phyloP scores from a whole-genome alignment of 805 yeast genomes.

The Torulaspora maleeae region DNA sequence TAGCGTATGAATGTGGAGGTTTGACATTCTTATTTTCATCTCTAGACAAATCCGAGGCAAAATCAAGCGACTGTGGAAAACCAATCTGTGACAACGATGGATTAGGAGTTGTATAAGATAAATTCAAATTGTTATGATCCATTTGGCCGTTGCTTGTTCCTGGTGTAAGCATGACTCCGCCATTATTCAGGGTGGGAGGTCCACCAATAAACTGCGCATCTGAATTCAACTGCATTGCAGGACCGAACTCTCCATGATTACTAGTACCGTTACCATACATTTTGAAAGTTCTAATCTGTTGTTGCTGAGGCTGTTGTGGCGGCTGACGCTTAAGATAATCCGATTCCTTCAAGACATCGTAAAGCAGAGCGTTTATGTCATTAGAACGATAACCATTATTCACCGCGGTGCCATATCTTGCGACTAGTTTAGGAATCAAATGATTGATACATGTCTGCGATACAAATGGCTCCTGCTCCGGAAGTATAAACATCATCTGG shows the following conservation, averaged over 20 bases:
- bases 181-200: not conserved
- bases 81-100: slow-evolving; percentile 10
- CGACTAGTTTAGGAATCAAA: slow-evolving; percentile 33
- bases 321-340: slow-evolving; percentile 17
- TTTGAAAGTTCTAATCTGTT: slow-evolving; percentile 29
- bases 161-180: slow-evolving; percentile 6
- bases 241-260: slow-evolving; percentile 2
- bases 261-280: slow-evolving; percentile 26
- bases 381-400: slow-evolving; percentile 21
- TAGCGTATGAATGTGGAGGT: slow-evolving; percentile 96
- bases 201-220: slow-evolving; percentile 8
- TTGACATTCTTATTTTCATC: slow-evolving; percentile 87
- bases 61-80: slow-evolving; percentile 31
- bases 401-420: slow-evolving; percentile 19
- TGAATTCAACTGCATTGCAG: slow-evolving; percentile 4
- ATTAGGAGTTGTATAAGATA: slow-evolving; percentile 5
- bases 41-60: slow-evolving; percentile 58
- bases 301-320: slow-evolving; percentile 7
- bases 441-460: slow-evolving; percentile 38
- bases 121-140: slow-evolving; percentile 5
- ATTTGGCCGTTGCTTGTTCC: slow-evolving; percentile 2
- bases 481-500: slow-evolving; percentile 97
- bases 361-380: slow-evolving; percentile 22
- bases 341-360: slow-evolving; percentile 25
- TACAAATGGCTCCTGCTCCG: slow-evolving; percentile 76